phyloP scores from a whole-genome alignment of 1,284 basidiomycete species.

The Tilletiaria anomala region DNA sequence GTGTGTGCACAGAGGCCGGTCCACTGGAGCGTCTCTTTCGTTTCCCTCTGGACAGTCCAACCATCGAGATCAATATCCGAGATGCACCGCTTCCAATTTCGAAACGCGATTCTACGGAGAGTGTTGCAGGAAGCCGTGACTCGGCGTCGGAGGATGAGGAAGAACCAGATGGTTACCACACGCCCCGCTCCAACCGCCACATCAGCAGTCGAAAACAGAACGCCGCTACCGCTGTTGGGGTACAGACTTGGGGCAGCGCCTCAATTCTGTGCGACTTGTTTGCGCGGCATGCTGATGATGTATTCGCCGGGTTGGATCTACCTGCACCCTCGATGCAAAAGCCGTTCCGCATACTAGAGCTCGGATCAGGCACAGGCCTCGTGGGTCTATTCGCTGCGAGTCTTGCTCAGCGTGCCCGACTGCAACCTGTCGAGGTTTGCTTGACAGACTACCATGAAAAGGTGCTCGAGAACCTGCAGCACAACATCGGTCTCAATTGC shows the following conservation, averaged over 20 bases:
- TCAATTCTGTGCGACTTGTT: background rate
- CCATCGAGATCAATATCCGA: too few species aligned
- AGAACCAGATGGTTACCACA: too few species aligned
- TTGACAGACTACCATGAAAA: background rate
- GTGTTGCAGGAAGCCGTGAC: too few species aligned
- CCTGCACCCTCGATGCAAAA: background rate
- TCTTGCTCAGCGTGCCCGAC: background rate
- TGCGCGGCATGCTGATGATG: too few species aligned
- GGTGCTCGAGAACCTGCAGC: background rate
- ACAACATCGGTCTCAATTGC: background rate
- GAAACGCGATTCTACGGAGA: too few species aligned
- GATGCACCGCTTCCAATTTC: too few species aligned
- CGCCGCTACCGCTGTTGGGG: background rate
- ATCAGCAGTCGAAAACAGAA: too few species aligned
- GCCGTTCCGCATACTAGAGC: background rate
- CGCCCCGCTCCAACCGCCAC: too few species aligned
- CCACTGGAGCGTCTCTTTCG: too few species aligned
- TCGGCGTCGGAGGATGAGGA: too few species aligned
- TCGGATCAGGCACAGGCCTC: background rate
- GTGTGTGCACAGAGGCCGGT: too few species aligned
- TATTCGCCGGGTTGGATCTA: background rate
- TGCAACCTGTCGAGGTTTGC: background rate
- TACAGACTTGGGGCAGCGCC: background rate
- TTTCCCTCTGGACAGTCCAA: too few species aligned
- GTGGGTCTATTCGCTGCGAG: background rate